Conservation (phyloP, 352 stramenopile species). For the Phytophthora quininea region DNA sequence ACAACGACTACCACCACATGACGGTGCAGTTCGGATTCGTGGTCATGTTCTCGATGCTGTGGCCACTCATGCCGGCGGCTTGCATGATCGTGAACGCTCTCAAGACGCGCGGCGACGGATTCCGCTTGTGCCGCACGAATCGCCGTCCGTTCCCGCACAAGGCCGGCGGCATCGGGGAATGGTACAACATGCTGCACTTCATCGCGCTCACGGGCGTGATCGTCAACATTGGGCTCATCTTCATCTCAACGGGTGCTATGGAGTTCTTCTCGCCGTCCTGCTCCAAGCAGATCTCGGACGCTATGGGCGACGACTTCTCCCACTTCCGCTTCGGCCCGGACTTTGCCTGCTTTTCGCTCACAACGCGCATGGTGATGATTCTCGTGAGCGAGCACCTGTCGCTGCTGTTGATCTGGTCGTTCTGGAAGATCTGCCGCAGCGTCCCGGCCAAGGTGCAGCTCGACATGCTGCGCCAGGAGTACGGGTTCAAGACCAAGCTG, state of each 20-base stretch:
- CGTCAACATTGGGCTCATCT: constrained; percentile 79
- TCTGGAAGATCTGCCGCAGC: constrained; percentile 70
- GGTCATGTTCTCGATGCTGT: constrained; percentile 89
- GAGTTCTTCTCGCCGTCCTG: constrained; percentile 72
- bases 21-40: constrained; percentile 87
- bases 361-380: constrained; percentile 81
- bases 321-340: constrained; percentile 77
- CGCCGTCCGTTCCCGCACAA: constrained; percentile 79
- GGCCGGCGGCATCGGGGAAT: constrained; percentile 75
- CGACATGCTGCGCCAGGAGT: constrained; percentile 70
- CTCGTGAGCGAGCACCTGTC: constrained; percentile 73
- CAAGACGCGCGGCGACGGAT: constrained; percentile 80
- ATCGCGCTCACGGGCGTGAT: constrained; percentile 72
- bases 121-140: constrained; percentile 73
- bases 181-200: constrained; percentile 71
- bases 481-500: constrained; percentile 75
- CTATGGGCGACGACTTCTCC: constrained; percentile 62
- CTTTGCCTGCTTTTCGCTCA: constrained; percentile 79
- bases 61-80: constrained; percentile 76
- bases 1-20: constrained; percentile 82
- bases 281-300: constrained; percentile 53
- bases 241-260: constrained; percentile 78
- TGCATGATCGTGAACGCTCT: constrained; percentile 84
- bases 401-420: constrained; percentile 65
- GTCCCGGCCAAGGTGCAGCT: constrained; percentile 68